Base-by-base conservation (phyloP, 1,284 basidiomycete species). In the Kwoniella shivajii region DNA sequence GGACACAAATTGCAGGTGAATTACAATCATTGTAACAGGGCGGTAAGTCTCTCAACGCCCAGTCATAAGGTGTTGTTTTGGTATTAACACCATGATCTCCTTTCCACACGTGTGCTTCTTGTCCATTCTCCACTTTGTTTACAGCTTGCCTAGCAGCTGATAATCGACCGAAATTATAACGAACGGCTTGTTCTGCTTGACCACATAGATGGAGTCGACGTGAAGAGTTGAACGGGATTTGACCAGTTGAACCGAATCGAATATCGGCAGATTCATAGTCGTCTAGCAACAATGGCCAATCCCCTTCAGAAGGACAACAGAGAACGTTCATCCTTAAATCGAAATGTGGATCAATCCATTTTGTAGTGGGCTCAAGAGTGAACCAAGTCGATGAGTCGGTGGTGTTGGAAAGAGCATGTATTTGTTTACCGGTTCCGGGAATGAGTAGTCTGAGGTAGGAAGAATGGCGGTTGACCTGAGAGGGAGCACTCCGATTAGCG, bases 21-120 rank as follows among this genome's bases (percentile, higher is more conserved):
- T 64, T 59, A 56, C 78, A 79, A 55, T 77, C 71, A 63, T 79
- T 79, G 69, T 72, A 76, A 63, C 78, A 79, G 10, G 73, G 57
- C 5, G 71, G 73, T 3, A 77, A 57, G 22, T 69, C 62, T 45
- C 68, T 71, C n/a, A 73, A 51, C 6, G 63, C 65, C 78, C 78
- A 79, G 11, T 69, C 59, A 54, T 70, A 51, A 0, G 74, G 72
- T 24, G 44, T 29, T 3, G 29, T 20, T 18, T 53, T 49, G 7
- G 59, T 60, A 11, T 29, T 43, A 4, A 46, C 53, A 11, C 50
- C 50, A 36, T 50, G 38, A 24, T 51, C 45, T 9, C 43, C 49
- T 30, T 43, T 41, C 48, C 53, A 58, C 14, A 50, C 44, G 6
- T 55, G 46, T 41, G 54, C 46, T 22, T 44, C 56, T 16, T 51